Base-by-base conservation (phyloP, 306 rosid species). In the Elaeagnus macrophylla region DNA sequence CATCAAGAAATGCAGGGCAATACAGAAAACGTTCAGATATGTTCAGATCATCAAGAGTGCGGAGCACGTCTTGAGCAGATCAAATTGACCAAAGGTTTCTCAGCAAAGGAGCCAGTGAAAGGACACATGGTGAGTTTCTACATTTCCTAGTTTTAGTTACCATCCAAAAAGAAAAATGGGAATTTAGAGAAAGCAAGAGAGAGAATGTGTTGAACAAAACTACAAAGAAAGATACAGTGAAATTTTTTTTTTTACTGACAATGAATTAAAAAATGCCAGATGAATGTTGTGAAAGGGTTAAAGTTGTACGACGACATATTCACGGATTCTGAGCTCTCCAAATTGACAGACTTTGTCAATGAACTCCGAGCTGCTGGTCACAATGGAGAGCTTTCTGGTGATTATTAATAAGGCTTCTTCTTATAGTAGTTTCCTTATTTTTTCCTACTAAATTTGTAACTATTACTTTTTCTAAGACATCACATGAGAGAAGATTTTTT, bases 261-360 rank as follows among this genome's bases (percentile, higher is more conserved):
- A 62, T 48, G 62, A 43, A 37, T 52, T 68, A 67, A 8, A 48
- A 54, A 52, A 60, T 83, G 73, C 65, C 85, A 93, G 99, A 96
- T 88, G 70, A 93, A 93, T 83, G 99, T 88, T 46, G 99, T 93
- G 66, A 93, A 87, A 62, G 99, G 99, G 6, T 70, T 93, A 56
- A 93, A 93, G 73, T 72, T 88, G 63, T 88, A 79, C 67, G 96
- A 93, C 40, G 85, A 88, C 47, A 25, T 84, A 54, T 93, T 93
- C 67, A 77, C 89, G 39, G 81, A 81, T 19, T 66, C 78, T 52
- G 96, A 93, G 61, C 69, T 93, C 67, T 62, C 72, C 67, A 93
- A 84, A 70, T 68, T 93, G 76, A 59, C 52, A 45, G 78, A 81
- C 46, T 84, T 86, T 60, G 94, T 83, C 40, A 73, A 79, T 61